Evolutionary conservation across 441 rosid species (phyloP), one percentile per base, ranked within the genome.

Genomic region (Syzygium syzygioides): DNA sequence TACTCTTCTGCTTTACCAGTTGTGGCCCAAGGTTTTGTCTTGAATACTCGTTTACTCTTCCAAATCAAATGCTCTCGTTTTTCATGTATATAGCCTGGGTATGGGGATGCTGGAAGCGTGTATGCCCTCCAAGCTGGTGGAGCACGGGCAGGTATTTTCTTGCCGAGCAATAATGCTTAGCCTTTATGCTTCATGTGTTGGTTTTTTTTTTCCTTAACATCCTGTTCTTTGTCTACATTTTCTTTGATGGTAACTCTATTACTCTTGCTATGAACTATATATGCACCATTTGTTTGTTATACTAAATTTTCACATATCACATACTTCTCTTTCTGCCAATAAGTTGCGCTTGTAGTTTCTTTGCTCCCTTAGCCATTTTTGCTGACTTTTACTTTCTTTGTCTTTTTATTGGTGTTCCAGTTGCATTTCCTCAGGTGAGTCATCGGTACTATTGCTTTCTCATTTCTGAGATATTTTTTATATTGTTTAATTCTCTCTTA

Each of bases 361-460:
- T 37, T 76, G n/a, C 83, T 76, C 18, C 52, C 52, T 41, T 41
- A 52, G 28, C 85, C 85, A 80, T 54, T 56, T 64, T 64, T 87
- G 89, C 90, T 91, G 62, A 93, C 86, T 45, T 85, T 41, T 89
- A 66, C 87, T 53, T 88, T 52, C 85, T 90, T 84, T 91, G 89
- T 91, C 79, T 89, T 57, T 91, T 50, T 26, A 23, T 26, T 64
- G 87, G 37, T 88, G 41, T 83, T 91, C 90, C 99, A 97, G 99
- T 93, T 91, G 95, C 95, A 89, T 98, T 93, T 94, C 98, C 98
- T 86, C 99, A 98, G 99, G 99, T 98, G 91, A 90, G 98, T 94
- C 85, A 59, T 76, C 5, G n/a, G 52, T 76, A 41, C 52, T 37
- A 76, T 25, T 76, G n/a, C 83, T 37, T 76, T 85, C 48, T 55